Conservation (phyloP, 306 rosid species). For the Lupinus albus region DNA sequence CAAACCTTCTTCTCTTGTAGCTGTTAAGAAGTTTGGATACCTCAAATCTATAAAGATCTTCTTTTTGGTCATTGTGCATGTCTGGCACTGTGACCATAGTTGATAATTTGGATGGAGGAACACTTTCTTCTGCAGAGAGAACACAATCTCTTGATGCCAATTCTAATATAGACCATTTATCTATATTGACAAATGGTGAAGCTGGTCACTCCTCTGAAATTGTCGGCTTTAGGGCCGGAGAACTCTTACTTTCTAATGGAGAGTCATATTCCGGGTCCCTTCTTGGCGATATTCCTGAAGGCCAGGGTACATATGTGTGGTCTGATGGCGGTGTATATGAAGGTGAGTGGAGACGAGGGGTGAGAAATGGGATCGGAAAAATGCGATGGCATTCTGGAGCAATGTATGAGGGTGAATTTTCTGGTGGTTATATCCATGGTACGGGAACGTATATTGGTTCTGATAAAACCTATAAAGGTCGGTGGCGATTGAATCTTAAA, state of each 20-base stretch:
- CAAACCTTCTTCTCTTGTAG: slow-evolving; percentile 42
- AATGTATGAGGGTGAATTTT: slow-evolving; percentile 77
- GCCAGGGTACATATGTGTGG: slow-evolving; percentile 72
- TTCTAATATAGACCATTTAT: slow-evolving; percentile 43
- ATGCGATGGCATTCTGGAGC: slow-evolving; percentile 71
- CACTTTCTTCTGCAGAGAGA: slow-evolving; percentile 61
- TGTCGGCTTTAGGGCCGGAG: slow-evolving; percentile 62
- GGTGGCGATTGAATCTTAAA: slow-evolving; percentile 82
- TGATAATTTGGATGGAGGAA: slow-evolving; percentile 58
- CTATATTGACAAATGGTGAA: slow-evolving; percentile 52
- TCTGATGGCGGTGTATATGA: slow-evolving; percentile 71
- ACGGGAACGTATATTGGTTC: slow-evolving; percentile 64
- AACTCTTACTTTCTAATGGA: slow-evolving; percentile 61
- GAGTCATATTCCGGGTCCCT: slow-evolving; percentile 72
- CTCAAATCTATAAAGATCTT: slow-evolving; percentile 42
- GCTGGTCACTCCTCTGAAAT: slow-evolving; percentile 53
- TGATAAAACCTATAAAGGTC: slow-evolving; percentile 69
- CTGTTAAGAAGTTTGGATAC: slow-evolving; percentile 38
- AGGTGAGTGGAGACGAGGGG: slow-evolving; percentile 91
- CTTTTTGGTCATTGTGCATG: slow-evolving; percentile 71
- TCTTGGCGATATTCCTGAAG: slow-evolving; percentile 76
- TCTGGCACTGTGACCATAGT: slow-evolving; percentile 81
- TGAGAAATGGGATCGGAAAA: slow-evolving; percentile 74
- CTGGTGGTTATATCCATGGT: slow-evolving; percentile 85
- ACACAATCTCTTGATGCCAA: slow-evolving; percentile 61